Conservation (phyloP, 1,139 yeast species). For the Candida sanyaensis region DNA sequence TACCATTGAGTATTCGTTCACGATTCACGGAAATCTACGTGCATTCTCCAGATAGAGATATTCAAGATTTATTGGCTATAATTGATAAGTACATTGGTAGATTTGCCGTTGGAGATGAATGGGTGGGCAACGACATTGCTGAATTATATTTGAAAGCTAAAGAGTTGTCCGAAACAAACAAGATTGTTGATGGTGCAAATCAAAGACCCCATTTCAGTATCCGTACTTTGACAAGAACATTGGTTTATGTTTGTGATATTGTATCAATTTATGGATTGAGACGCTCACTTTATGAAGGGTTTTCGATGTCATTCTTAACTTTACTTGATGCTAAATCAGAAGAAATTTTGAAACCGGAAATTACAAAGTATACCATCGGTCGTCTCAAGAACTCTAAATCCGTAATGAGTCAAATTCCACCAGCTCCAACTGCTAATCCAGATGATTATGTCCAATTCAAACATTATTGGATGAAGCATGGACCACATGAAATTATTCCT, state of each 20-base stretch:
- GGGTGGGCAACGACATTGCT: slow-evolving; percentile 90
- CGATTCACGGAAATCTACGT: slow-evolving; percentile 92
- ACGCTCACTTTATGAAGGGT: slow-evolving; percentile 90
- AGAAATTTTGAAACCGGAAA: slow-evolving; percentile 62
- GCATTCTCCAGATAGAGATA: slow-evolving; percentile 88
- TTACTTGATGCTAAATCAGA: slow-evolving; percentile 78
- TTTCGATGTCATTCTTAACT: slow-evolving; percentile 92
- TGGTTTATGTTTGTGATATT: slow-evolving; percentile 79
- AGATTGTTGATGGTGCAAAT: slow-evolving; percentile 95
- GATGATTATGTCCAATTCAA: slow-evolving; percentile 71
- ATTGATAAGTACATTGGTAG: slow-evolving; percentile 84
- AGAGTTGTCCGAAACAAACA: slow-evolving; percentile 66
- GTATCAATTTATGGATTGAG: slow-evolving; percentile 81
- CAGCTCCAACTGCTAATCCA: slow-evolving; percentile 55
- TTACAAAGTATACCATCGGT: slow-evolving; percentile 68
- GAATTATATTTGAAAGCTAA: slow-evolving; percentile 81
- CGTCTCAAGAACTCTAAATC: slow-evolving; percentile 75
- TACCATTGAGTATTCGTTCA: slow-evolving; percentile 86
- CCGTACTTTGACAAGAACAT: slow-evolving; percentile 87
- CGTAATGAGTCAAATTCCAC: slow-evolving; percentile 68
- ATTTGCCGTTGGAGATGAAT: slow-evolving; percentile 76
- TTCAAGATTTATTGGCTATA: slow-evolving; percentile 76
- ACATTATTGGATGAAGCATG: slow-evolving; percentile 90
- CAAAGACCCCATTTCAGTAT: slow-evolving; percentile 96
- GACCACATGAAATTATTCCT: slow-evolving; percentile 59